Percentiles rank a stretch among this genome's conserved stretches.
phyloP scores from a whole-genome alignment of 768 basidiomycete species.

The Cubamyces sp. region DNA sequence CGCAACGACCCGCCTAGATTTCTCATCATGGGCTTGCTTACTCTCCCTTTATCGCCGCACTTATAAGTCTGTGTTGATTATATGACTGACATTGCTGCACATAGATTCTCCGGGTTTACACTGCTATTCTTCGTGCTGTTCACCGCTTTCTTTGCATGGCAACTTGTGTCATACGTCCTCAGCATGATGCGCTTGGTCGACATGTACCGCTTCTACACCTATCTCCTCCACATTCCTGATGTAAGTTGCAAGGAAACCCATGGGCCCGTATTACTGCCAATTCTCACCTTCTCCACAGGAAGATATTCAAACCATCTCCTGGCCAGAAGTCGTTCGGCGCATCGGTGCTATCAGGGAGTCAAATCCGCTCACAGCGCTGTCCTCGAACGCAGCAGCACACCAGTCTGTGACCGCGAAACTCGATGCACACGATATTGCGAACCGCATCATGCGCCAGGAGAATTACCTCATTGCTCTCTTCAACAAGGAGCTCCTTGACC shows the following conservation, averaged over 20 bases:
- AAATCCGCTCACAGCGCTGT: conserved; percentile 89
- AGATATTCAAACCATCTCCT: conserved; percentile 97
- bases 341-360: conserved; percentile 90
- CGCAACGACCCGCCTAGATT: no score
- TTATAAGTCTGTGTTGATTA: no score
- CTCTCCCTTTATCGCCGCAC: no score
- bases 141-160: conserved; percentile 87
- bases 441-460: conserved; percentile 96
- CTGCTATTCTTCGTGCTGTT: conserved; percentile 85
- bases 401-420: conserved; percentile 81
- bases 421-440: conserved; percentile 97
- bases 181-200: conserved; percentile 81
- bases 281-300: conserved; percentile 52
- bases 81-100: neutral
- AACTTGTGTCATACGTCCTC: conserved; percentile 77
- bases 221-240: conserved; percentile 93
- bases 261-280: neutral
- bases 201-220: conserved; percentile 96
- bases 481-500: conserved; percentile 93
- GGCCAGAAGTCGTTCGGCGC: conserved; percentile 92
- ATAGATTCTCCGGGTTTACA: conserved; percentile 83
- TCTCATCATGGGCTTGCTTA: no score
- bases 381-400: conserved; percentile 56
- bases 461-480: conserved; percentile 98
- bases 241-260: conserved; percentile 48